Percentiles rank a stretch among this genome's conserved stretches.
Conservation (phyloP, 257 asterid species). For the Thymus quinquecostatus region DNA sequence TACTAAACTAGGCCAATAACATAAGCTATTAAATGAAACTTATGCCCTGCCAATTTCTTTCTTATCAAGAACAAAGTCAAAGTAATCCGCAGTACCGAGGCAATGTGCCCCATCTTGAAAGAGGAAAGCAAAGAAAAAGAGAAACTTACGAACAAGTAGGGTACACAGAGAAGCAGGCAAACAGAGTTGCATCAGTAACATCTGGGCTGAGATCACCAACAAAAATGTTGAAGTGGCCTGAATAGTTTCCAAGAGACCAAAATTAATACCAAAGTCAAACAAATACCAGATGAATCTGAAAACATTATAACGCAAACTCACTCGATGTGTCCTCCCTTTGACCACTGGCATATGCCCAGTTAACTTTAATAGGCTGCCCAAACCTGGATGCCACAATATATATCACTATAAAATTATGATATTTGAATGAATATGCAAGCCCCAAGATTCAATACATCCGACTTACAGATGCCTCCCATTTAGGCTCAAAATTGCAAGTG, state of each 20-base stretch:
- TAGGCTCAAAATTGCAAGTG: constrained; percentile 55
- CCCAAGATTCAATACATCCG: constrained; percentile 15
- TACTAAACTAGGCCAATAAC: constrained; percentile 19
- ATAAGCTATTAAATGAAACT: not conserved
- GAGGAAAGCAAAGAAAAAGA: constrained; percentile 24
- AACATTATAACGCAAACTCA: constrained; percentile 38
- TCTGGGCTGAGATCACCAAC: constrained; percentile 97
- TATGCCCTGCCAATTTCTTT: not conserved
- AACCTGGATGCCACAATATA: constrained; percentile 55
- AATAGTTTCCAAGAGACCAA: not conserved
- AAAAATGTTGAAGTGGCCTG: constrained; percentile 88
- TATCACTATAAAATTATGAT: not conserved
- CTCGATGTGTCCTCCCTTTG: constrained; percentile 97
- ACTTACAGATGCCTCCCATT: constrained; percentile 81
- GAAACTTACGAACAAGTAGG: constrained; percentile 77
- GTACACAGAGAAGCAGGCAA: constrained; percentile 77
- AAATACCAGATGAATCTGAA: constrained; percentile 11
- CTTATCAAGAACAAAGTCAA: constrained; percentile 11
- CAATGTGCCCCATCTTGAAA: constrained; percentile 9
- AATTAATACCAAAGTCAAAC: constrained; percentile 10
- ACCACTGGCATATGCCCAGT: constrained; percentile 91
- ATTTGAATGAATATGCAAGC: constrained; percentile 18
- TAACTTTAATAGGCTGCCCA: constrained; percentile 96
- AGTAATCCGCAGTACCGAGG: not conserved
- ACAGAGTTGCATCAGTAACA: constrained; percentile 90